A percentile compares a stretch with the other conserved stretches of the same genome.
These are phyloP conservation scores for Scutellaria galericulata DNA, from an alignment of 257 asterid species.

Conservation along the genomic window DNA sequence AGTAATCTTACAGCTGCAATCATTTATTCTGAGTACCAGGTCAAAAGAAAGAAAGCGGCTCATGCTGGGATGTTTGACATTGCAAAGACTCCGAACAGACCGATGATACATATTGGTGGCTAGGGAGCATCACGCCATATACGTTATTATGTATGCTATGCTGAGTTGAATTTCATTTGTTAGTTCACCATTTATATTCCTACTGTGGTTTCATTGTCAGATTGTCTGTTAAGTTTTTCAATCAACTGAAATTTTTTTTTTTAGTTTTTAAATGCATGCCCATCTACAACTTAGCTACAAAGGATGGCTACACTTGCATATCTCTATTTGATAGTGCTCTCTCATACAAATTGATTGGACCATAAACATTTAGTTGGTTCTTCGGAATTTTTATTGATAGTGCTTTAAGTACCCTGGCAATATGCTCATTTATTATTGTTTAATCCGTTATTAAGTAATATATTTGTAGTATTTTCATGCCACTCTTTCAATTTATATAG, in stretches of 20 bases:
- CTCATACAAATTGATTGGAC: background rate
- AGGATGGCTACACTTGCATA: conserved; percentile 19
- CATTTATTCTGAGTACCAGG: conserved; percentile 48
- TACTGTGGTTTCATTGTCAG: conserved; percentile 1
- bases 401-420: too few species aligned
- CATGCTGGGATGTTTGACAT: conserved; percentile 97
- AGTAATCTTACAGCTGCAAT: conserved; percentile 29
- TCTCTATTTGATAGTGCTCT: background rate
- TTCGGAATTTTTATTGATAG: too few species aligned
- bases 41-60: conserved; percentile 90
- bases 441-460: too few species aligned
- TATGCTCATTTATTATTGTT: background rate
- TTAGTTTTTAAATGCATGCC: background rate
- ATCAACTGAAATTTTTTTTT: background rate
- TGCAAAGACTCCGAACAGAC: conserved; percentile 94
- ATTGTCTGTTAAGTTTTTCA: background rate
- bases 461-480: background rate
- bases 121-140: conserved; percentile 36
- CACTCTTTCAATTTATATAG: background rate
- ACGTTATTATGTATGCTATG: conserved; percentile 30
- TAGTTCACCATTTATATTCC: background rate
- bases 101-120: conserved; percentile 98
- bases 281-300: conserved; percentile 16
- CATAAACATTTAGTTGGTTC: too few species aligned
- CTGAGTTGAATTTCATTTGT: conserved; percentile 14